phyloP scores from a whole-genome alignment of 1,284 basidiomycete genomes.

The Limonomyces culmigenus region DNA sequence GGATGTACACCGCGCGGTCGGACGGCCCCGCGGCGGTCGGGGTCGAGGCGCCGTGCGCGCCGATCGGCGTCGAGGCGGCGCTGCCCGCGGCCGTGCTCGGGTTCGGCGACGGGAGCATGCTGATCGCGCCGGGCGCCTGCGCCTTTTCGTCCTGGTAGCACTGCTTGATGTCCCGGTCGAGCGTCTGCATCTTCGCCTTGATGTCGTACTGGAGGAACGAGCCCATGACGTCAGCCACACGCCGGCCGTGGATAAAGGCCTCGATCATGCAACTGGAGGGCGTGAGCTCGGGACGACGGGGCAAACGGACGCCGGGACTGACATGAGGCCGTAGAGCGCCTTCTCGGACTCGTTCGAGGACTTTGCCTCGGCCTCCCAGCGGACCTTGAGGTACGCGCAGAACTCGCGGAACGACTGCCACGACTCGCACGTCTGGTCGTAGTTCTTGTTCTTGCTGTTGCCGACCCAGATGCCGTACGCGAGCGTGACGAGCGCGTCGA shows the following conservation, averaged over 20 bases:
- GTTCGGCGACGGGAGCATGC: slow-evolving; percentile 54
- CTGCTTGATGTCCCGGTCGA: not conserved
- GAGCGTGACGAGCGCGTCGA: slow-evolving; percentile 59
- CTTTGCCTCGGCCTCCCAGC: slow-evolving; percentile 40
- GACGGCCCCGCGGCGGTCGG: not conserved
- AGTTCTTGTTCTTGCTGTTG: slow-evolving; percentile 34
- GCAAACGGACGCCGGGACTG: slow-evolving; percentile 21
- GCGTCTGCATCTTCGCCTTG: slow-evolving; percentile 15
- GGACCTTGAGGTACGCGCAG: slow-evolving; percentile 45
- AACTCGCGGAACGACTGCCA: slow-evolving; percentile 51
- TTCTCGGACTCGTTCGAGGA: slow-evolving; percentile 50
- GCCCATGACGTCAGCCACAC: slow-evolving; percentile 28
- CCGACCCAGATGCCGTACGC: slow-evolving; percentile 56
- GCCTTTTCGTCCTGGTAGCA: not conserved
- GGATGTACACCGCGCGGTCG: not conserved
- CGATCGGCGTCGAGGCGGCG: slow-evolving; percentile 57
- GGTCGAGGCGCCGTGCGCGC: not conserved
- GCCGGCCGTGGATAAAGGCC: slow-evolving; percentile 47
- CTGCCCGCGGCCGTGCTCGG: slow-evolving; percentile 41
- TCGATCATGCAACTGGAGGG: slow-evolving; percentile 51
- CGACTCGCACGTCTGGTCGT: slow-evolving; percentile 31
- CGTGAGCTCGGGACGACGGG: slow-evolving; percentile 15
- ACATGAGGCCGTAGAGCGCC: slow-evolving; percentile 63
- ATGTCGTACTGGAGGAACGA: slow-evolving; percentile 27
- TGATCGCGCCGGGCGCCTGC: not conserved